Percentiles rank a stretch among this genome's conserved stretches.
Evolutionary conservation across 2,329 filamentous ascomycete genomes (phyloP).

Genomic region (Pyrenochaeta sp.): DNA sequence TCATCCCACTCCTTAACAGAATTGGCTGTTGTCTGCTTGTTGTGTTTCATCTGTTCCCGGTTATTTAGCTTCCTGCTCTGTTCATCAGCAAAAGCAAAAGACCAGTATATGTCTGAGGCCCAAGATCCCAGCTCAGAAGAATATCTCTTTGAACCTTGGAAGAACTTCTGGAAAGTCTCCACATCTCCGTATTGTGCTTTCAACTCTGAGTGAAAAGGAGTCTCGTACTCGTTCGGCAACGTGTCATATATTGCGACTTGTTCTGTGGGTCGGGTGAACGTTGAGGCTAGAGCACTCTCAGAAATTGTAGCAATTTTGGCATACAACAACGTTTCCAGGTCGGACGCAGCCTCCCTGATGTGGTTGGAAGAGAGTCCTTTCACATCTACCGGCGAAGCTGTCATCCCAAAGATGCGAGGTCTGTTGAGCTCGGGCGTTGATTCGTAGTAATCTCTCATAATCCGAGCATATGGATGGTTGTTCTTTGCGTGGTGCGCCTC

Average conservation of each 20-base stretch:
- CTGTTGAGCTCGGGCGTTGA: conserved; percentile 58
- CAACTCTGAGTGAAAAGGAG: conserved; percentile 68
- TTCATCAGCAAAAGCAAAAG: conserved; percentile 69
- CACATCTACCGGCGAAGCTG: conserved; percentile 90
- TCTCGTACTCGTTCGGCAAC: conserved; percentile 64
- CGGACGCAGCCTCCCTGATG: conserved; percentile 70
- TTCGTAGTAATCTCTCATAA: conserved; percentile 89
- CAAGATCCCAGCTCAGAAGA: conserved; percentile 77
- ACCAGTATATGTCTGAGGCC: conserved; percentile 86
- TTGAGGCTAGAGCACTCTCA: conserved; percentile 65
- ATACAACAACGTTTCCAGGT: conserved; percentile 79
- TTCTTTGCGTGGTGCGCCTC: conserved; percentile 97
- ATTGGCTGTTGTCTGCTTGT: conserved; percentile 31
- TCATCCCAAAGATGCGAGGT: conserved; percentile 93
- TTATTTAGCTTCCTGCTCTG: conserved; percentile 68
- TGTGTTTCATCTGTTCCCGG: conserved; percentile 55
- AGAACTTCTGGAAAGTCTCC: conserved; percentile 61
- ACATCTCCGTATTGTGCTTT: conserved; percentile 61
- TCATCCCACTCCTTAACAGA: conserved; percentile 56
- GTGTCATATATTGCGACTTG: conserved; percentile 65
- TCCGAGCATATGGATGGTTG: conserved; percentile 85
- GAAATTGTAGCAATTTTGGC: conserved; percentile 82
- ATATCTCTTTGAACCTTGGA: conserved; percentile 66
- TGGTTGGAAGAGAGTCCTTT: conserved; percentile 63
- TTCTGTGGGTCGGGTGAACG: conserved; percentile 67